Evolutionary conservation across 306 rosid genomes (phyloP).

Genomic region (Macrotyloma uniflorum): DNA sequence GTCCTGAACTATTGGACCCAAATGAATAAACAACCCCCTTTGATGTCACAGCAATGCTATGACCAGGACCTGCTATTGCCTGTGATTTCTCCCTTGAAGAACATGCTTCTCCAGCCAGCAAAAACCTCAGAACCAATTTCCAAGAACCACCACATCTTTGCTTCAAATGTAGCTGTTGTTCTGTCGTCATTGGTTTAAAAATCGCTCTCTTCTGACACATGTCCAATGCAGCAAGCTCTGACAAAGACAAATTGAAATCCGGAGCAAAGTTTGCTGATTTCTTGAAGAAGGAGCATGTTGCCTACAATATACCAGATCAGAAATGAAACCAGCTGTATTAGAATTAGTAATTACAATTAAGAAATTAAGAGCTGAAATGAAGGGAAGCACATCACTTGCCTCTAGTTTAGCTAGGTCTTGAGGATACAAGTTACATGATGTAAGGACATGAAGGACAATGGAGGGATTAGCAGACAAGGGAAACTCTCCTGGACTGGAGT

Average conservation of each 20-base stretch:
- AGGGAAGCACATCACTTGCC: conserved; percentile 59
- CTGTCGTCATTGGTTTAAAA: conserved; percentile 76
- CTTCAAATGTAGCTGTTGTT: conserved; percentile 61
- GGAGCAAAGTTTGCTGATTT: conserved; percentile 77
- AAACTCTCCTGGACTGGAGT: conserved; percentile 77
- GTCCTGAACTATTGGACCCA: conserved; percentile 80
- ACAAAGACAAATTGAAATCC: conserved; percentile 60
- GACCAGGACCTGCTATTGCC: conserved; percentile 91
- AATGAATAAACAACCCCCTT: conserved; percentile 75
- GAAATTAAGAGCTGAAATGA: not conserved
- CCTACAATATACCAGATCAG: conserved; percentile 59
- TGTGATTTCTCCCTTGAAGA: conserved; percentile 76
- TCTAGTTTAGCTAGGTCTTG: conserved; percentile 84
- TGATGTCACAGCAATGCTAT: conserved; percentile 79
- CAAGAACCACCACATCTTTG: conserved; percentile 84
- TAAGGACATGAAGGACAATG: conserved; percentile 84
- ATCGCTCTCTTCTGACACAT: conserved; percentile 81
- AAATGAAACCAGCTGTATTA: conserved; percentile 47
- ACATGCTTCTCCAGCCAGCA: conserved; percentile 80
- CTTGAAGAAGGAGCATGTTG: conserved; percentile 86
- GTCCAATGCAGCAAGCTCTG: conserved; percentile 87
- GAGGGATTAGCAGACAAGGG: conserved; percentile 85
- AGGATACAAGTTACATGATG: conserved; percentile 74
- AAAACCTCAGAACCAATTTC: conserved; percentile 83
- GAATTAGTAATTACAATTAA: conserved; percentile 13